Evolutionary conservation across 768 basidiomycete species (phyloP), one percentile per base, ranked within the genome.

Genomic region (Serendipita sp.): DNA sequence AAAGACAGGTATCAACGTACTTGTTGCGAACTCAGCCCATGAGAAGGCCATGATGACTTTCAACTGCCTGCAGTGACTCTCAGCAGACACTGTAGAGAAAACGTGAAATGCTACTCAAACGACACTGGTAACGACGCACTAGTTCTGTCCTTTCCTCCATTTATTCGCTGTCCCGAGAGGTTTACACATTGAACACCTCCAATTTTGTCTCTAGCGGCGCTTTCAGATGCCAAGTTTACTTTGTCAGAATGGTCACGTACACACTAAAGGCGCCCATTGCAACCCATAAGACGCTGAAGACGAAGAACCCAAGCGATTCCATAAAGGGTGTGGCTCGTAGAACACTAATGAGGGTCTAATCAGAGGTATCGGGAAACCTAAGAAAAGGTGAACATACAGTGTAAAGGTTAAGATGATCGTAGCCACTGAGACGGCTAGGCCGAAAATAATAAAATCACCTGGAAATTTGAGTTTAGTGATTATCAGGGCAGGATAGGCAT

Each of bases 401-500:
- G 55, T 34, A 10, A 60, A 60, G 3, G 55, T 36, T 27, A 60
- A 60, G 55, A 60, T 29, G 34, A 60, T n/a, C 5, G 55, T 60
- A 16, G 34, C 33, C 10, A n/a, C 8, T 16, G 23, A 27, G n/a
- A 60, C 55, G 4, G 31, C 55, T 6, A 60, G 34, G 3, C 23
- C 55, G n/a, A 60, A 60, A 4, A 60, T 60, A 27, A 60, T 60
- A n/a, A 60, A 60, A 60, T 60, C 55, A 60, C 55, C 55, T 60
- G n/a, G 8, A 31, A 16, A n/a, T 18, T 31, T 34, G 55, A n/a
- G 6, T 52, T 52, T 52, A 52, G 48, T 31, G 16, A 16, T 52
- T 16, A n/a, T 60, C 6, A 8, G 33, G 6, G 55, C 27, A 3
- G 11, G n/a, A 60, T 50, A 31, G n/a, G 23, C 23, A 34, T 18